These are phyloP conservation scores for Penicillium crustosum DNA, from an alignment of 2,329 filamentous ascomycete genomes.

Conservation along the genomic window DNA sequence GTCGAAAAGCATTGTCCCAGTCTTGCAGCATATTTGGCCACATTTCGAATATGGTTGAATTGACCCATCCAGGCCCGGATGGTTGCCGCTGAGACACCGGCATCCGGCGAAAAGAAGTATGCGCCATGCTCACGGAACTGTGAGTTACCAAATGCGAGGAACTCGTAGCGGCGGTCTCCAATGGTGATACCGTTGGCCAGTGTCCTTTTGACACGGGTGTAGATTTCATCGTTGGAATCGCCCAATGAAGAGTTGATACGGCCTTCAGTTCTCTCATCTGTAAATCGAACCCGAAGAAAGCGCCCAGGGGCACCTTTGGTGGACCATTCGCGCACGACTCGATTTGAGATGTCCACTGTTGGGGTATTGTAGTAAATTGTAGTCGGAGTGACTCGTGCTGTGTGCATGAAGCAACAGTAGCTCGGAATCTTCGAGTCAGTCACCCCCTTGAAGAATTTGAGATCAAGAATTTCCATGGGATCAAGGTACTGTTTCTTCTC, in stretches of 20 bases:
- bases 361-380: constrained; percentile 77
- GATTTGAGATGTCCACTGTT: constrained; percentile 80
- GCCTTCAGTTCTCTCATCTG: constrained; percentile 70
- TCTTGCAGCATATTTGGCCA: constrained; percentile 88
- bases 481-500: constrained; percentile 62
- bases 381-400: constrained; percentile 79
- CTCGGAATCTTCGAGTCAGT: constrained; percentile 58
- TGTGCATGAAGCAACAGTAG: constrained; percentile 74
- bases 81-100: constrained; percentile 65
- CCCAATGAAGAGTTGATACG: constrained; percentile 60
- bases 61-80: constrained; percentile 87
- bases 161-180: constrained; percentile 79
- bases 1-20: constrained; percentile 96
- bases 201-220: constrained; percentile 68
- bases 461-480: constrained; percentile 71
- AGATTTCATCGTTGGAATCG: constrained; percentile 66
- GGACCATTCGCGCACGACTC: constrained; percentile 73
- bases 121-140: constrained; percentile 89
- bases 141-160: constrained; percentile 92
- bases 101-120: constrained; percentile 82
- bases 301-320: constrained; percentile 67
- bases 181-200: constrained; percentile 77
- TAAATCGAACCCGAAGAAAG: constrained; percentile 87
- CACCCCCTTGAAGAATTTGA: constrained; percentile 46
- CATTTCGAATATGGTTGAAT: constrained; percentile 74